Evolutionary conservation across 2,329 filamentous ascomycete genomes (phyloP), one percentile per base, ranked within the genome.

Genomic region (Cadophora gregata): DNA sequence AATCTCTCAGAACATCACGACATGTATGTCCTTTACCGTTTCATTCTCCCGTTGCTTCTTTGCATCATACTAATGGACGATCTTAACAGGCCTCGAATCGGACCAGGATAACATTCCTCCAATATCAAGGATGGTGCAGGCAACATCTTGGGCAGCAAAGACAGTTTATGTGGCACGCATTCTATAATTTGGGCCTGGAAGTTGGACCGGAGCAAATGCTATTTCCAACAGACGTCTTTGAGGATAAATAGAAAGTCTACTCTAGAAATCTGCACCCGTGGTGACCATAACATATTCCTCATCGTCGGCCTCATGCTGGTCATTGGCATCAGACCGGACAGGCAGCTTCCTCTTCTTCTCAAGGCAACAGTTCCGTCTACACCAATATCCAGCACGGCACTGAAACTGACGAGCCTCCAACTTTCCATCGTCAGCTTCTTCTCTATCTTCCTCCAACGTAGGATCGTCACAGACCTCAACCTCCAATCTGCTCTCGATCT

Each of bases 1-100:
- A 91, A 90, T 71, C 80, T 99, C 75, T 97, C 93, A 80, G 96
- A 99, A 80, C 96, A 99, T 81, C 95, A 99, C 79, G 96, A 99
- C 78, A 99, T 99, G 94, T 71, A 70, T 25, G 70, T 71, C 51
- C 38, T 24, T 14, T 51, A 12, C 16, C 33, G 7, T 51, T 36
- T 31, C 24, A 4, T 47, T 14, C 14, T n/a, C 19, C 2, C 29
- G n/a, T 4, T 59, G 45, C 59, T 27, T n/a, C 36, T 58, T 51
- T n/a, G 25, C 9, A 31, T 14, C 25, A 21, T 42, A 51, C 55
- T 58, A 7, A 58, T 19, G 19, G 4, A 4, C 19, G 19, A 38
- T 58, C 6, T 60, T 16, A 45, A 24, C 50, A 70, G 68, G 69
- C 69, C 69, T 29, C 66, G 67, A 62, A 70, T 70, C 51, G 69